Base-by-base conservation (phyloP, 2,329 filamentous ascomycete species). In the Cadophora sp. region DNA sequence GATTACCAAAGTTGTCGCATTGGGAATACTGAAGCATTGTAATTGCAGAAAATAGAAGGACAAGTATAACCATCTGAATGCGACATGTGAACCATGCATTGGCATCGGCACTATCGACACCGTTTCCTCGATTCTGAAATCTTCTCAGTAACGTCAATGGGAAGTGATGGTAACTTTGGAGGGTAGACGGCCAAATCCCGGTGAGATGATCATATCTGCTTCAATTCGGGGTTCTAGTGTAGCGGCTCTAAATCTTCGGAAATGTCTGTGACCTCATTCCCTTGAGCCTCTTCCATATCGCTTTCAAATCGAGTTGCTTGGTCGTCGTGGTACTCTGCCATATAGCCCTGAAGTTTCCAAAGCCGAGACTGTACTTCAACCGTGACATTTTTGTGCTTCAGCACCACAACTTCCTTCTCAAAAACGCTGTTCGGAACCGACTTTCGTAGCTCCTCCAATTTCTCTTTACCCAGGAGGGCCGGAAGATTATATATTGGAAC, bases 261-360 rank as follows among this genome's bases (percentile, higher is more conserved):
- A 8, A 9, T 9, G 8, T 40, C 56, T 3, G 16, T 24, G 14
- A 37, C 9, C 34, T 59, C 9, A 4, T 27, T 22, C 34, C 1
- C 19, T 3, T 27, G 34, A 7, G 34, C 40, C 9, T 37, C 22
- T 37, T 40, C 9, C 19, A 6, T 14, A 12, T 8, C 8, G 6
- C 56, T 59, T 24, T 40, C 22, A 27, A n/a, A 4, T 9, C 12
- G 22, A 27, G 11, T 14, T 34, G 22, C n/a, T 24, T 59, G 56
- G 1, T 16, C 16, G 12, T 59, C 34, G 24, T 53, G 46, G 16
- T 64, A 31, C 22, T 64, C 64, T 19, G 73, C 73, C 40, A 87
- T 58, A 72, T 86, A 90, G 1, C 86, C 86, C 69, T 89, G 85
- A 9, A 90, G 75, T 69, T 83, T 85, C 87, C 87, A 90, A 8